Evolutionary conservation across 2,329 filamentous ascomycete species (phyloP), one percentile per base, ranked within the genome.

Genomic region (Xylariaceae sp.): DNA sequence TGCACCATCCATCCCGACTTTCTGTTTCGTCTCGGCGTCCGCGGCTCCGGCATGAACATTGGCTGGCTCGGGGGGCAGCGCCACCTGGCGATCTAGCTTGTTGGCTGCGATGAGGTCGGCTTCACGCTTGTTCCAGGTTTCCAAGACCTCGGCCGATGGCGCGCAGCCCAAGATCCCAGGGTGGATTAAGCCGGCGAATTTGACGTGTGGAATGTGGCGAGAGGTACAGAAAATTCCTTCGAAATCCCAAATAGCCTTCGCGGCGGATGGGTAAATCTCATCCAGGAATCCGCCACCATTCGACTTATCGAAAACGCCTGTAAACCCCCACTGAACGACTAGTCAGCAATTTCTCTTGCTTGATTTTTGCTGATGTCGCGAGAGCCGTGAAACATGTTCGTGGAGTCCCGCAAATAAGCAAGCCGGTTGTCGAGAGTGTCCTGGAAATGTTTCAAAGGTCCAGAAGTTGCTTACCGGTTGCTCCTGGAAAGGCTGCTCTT

Each of bases 221-320:
- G 88, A 92, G 3, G 88, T 88, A 74, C 90, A 95, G 39, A 54
- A 78, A 45, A 79, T 77, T 57, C 77, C 77, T 47, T 81, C 78
- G 47, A 81, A 80, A 57, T 82, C 79, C 79, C 77, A 81, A 58
- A 81, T 81, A 1, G 78, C 78, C 53, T 87, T 87, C 51, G 74
- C 76, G 1, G 92, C 84, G 28, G 89, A 82, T 0, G 90, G 91
- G 62, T 95, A 97, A 28, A 90, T 78, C 66, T 95, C 89, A 58
- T 96, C 90, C 12, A 96, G 71, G 60, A 96, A 96, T 0, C 92
- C 91, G 9, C 92, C 92, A 6, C 92, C 92, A 62, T 96, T 96
- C 14, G 84, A 73, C 59, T 83, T 86, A 48, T 86, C 78, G 64
- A 97, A 96, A 5, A 94, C 73, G 9, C 90, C 90, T 0, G 89